Base-by-base conservation (phyloP, 345 rosid genomes). In the Eucalyptus cladocalyx region DNA sequence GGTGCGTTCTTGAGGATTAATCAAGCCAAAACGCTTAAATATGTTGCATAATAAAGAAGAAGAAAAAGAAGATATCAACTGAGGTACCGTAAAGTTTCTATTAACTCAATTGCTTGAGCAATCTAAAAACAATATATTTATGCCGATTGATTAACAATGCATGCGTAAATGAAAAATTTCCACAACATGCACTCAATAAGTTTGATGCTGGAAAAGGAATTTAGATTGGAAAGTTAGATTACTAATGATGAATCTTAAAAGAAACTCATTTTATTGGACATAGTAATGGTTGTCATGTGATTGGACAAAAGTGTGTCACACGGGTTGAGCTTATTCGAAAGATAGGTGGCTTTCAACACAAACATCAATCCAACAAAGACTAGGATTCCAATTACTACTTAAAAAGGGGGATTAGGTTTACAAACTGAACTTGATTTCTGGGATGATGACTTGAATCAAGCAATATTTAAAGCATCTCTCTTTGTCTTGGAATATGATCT, bases 341-440 rank as follows among this genome's bases (percentile, higher is more conserved):
- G 87, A 86, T 49, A 9, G 87, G 60, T 86, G 87, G 83, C 83
- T 76, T 90, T 89, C 65, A 60, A 89, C 87, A 93, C 91, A 89
- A 76, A 37, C 47, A 76, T 40, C 83, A 76, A 76, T 40, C 83
- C 83, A 76, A 88, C 90, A 91, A 90, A 91, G 89, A 87, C 89
- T 88, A 89, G 87, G 45, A 90, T 88, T 76, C 83, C 42, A 76
- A 40, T 76, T 5, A 40, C 83, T 76, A 76, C 30, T 76, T 89
- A 88, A 92, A 90, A 50, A 86, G 62, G 86, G 87, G 89, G 92
- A 86, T 89, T 87, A 58, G 69, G 56, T 76, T 86, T 88, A 88
- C 90, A 91, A 88, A 88, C 30, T 80, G 90, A 90, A 92, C 95
- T 93, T 92, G 94, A 94, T 93, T 94, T 92, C 91, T 94, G 95